Conservation (phyloP, 2,329 filamentous ascomycete species). For the Ilyonectria robusta region DNA sequence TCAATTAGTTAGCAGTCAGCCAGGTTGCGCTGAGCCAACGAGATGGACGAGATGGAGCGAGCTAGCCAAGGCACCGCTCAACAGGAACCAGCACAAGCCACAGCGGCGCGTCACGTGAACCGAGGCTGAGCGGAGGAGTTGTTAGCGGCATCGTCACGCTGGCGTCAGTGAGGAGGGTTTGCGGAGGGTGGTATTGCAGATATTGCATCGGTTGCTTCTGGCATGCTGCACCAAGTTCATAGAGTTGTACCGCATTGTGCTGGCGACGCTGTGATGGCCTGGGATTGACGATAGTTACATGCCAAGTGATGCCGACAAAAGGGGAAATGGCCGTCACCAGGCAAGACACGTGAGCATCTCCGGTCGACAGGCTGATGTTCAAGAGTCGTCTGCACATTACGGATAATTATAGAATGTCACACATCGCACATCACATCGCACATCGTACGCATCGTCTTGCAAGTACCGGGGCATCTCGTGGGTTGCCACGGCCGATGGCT, state of each 20-base stretch:
- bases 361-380: constrained; percentile 6
- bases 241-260: neutral
- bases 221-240: neutral
- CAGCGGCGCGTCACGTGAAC: constrained; percentile 27
- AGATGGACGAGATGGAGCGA: constrained; percentile 38
- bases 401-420: constrained; percentile 30
- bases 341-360: constrained; percentile 12
- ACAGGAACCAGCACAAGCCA: constrained; percentile 26
- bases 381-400: neutral
- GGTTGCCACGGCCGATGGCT: constrained; percentile 11
- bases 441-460: constrained; percentile 20
- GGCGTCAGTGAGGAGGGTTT: neutral
- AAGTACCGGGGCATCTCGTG: constrained; percentile 21
- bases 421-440: neutral
- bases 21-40: constrained; percentile 33
- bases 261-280: neutral
- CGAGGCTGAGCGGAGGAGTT: constrained; percentile 9
- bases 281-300: neutral
- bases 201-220: constrained; percentile 1
- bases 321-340: constrained; percentile 14
- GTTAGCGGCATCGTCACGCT: neutral
- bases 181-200: constrained; percentile 6
- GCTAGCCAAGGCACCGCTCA: constrained; percentile 19
- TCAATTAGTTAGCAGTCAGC: constrained; percentile 40
- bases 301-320: constrained; percentile 8